Base-by-base conservation (phyloP, 306 rosid genomes). In the Fagus sylvatica region DNA sequence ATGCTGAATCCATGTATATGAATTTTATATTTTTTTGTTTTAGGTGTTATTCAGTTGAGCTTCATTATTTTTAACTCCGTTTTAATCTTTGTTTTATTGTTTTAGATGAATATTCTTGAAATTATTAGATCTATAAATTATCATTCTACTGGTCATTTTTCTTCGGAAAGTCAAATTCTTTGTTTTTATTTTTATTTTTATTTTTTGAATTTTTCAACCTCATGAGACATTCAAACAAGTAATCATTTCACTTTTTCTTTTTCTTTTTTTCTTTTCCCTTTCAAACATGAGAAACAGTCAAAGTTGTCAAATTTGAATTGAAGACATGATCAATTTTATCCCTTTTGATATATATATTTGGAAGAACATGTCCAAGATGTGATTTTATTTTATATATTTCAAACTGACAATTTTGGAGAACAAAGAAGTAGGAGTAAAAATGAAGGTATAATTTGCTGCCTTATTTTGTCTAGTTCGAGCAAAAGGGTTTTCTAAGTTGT, bases 231-330 rank as follows among this genome's bases (percentile, higher is more conserved):
- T 40, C 73, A 66, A 49, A 15, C 30, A 13, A n/a, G 46, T 16
- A 56, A 40, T 60, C 39, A 10, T 74, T 60, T 28, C 39, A 74
- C 37, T 6, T 17, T 37, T 15, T n/a, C 4, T 40, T 39, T 56
- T 74, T 37, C 16, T 2, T 15, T 15, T 40, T 61, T 57, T 74
- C 3, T 46, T 1, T 9, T 46, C 51, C 11, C 51, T 8, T 46
- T 56, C 70, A 37, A 42, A 46, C 68, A 69, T 9, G 62, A 57
- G 78, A 69, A 69, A 41, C 73, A 34, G 79, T 74, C 81, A 81
- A 77, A 33, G 33, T 5, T 51, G 4, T n/a, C 51, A 22, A 68
- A 16, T 60, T 62, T 73, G 39, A 16, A 53, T 41, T 42, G 70
- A 53, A 34, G 70, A 73, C 74, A 22, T 28, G 15, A 42, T 79